Base-by-base conservation (phyloP, 495 filamentous ascomycete genomes). In the Trichoderma parareesei region DNA sequence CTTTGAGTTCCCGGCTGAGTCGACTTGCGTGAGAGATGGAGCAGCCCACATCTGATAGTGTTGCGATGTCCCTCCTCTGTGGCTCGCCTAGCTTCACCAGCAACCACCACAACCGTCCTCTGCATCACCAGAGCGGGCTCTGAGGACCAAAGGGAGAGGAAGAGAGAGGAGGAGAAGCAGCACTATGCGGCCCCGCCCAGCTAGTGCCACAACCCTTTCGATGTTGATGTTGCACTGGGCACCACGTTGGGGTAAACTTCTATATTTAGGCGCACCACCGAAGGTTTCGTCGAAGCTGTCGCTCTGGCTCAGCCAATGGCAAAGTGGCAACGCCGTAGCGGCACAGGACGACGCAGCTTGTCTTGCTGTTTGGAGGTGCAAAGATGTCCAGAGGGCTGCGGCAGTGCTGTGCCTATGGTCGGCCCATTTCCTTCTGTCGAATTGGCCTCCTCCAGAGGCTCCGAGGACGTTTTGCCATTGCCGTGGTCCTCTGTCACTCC, bases 251-350 rank as follows among this genome's bases (percentile, higher is more conserved):
- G 33, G 20, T 37, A 35, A 27, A 57, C 37, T 48, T 57, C 53
- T 57, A 57, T 38, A 57, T 57, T 57, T 57, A 57, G 53, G 53
- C 20, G 18, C 53, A 57, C 33, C 27, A 57, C 53, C 53, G 27
- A 57, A 57, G 53, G 53, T 57, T 57, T 57, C 16, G 53, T 57
- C 53, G 53, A 57, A 57, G 53, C 53, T 57, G 16, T 14, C 48
- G 48, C 27, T 27, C 27, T 27, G 27, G 27, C 53, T 57, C 53
- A n/a, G 53, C 53, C 53, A 57, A 9, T 57, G 9, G 44, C 44
- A 16, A 14, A 48, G 44, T 14, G 16, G 44, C 10, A 7, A 37
- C 53, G 53, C 53, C 53, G 53, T 27, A 33, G 53, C 53, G 9
- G 53, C 53, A 33, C 5, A 18, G 20, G 46, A 49, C 16, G 16